Evolutionary conservation across 148 eudicot genomes (phyloP), one percentile per base, ranked within the genome.

Genomic region (Cornus kousa): DNA sequence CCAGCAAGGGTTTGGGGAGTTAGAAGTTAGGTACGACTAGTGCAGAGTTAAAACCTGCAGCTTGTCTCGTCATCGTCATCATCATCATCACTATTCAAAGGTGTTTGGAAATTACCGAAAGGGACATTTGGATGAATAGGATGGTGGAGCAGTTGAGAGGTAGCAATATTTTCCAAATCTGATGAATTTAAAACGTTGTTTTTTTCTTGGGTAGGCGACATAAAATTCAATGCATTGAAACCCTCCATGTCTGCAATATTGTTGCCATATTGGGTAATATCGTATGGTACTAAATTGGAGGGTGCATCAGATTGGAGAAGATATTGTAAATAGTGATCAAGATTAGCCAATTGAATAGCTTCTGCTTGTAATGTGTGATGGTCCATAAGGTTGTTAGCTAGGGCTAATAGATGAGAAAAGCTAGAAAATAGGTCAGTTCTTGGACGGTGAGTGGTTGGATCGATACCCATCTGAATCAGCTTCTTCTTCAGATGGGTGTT

Each of bases 401-500:
- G 74, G 13, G 84, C 84, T 53, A 82, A 67, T 23, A 82, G 81
- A 28, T 82, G 81, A 5, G 84, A 78, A 19, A 82, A 62, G 81
- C 78, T 77, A 5, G 84, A 74, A 65, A 82, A 82, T 20, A 82
- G 74, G 55, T 82, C 84, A 12, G 81, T 82, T 35, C 80, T 64
- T 5, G 84, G 84, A n/a, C 69, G 74, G 72, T 82, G 84, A 46
- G 84, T 82, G 74, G 73, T 82, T 40, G 84, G 84, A 46, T 82
- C 84, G 20, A 77, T 33, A 32, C 84, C 84, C 84, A 82, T 82
- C 22, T 77, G 80, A 12, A 77, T 82, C 74, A 82, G 67, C 64
- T 73, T 72, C 74, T 82, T 82, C 57, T 82, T 82, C 57, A 82
- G 28, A 73, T 77, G 84, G 24, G 84, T 82, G 64, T 82, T 82